Evolutionary conservation across 345 rosid species (phyloP), one percentile per base, ranked within the genome.

Genomic region (Erysimum cheiranthoides): DNA sequence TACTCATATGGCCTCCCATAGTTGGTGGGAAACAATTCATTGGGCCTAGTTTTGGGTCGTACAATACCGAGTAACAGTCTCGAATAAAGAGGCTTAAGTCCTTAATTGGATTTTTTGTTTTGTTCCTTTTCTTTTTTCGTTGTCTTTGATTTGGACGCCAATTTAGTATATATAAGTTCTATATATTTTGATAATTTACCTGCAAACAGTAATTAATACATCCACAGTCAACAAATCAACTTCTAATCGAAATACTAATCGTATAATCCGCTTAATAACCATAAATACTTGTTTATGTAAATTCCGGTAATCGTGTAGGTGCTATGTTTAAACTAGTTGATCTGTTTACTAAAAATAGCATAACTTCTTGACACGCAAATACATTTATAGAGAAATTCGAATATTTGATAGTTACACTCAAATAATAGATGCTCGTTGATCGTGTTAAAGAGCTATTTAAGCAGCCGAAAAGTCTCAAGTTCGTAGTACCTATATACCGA

Each of bases 41-140:
- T 61, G 66, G 66, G 66, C 35, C 35, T 40, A 7, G 49, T 21
- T 39, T 39, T 39, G 32, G 18, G 49, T 61, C 18, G 17, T 21
- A 11, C 32, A 18, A 34, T 36, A 8, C 30, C n/a, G n/a, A 59
- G 10, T 38, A 39, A 18, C 17, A 10, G 6, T 18, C 31, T 58
- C 47, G n/a, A 60, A 39, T 39, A 39, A 61, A 61, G 66, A 39
- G 11, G 18, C 66, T 16, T 38, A 60, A 17, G 46, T 31, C 16
- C 46, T 10, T 21, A 9, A 11, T 25, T 53, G 6, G 43, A 39
- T 8, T 6, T 1, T 25, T 21, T 21, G 25, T 21, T 21, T 21
- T 21, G 25, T 21, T 10, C 6, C 2, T 1, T 27, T 1, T 27
- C 2, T 3, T 25, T 11, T 21, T 42, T 38, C 3, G 53, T 49